Evolutionary conservation across 495 filamentous ascomycete genomes (phyloP), one percentile per base, ranked within the genome.

Genomic region (Aspergillus homomorphus): DNA sequence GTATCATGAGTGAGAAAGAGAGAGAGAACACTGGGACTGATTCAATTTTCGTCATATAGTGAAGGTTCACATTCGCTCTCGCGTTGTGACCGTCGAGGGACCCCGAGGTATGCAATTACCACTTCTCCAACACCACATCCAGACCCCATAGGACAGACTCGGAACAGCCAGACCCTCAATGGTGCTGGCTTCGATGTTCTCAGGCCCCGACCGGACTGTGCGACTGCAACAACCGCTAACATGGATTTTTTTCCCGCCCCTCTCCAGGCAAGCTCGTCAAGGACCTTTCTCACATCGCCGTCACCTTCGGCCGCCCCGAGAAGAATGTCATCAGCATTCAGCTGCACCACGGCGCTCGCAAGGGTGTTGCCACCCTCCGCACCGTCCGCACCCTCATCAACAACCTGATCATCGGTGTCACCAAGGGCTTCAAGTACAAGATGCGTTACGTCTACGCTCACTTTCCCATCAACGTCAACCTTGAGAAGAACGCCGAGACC

Each of bases 361-460:
- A 98, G 85, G 92, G 90, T 74, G 88, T 98, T 70, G 94, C 94
- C 75, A 90, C 94, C 60, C 90, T 98, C 72, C 93, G 94, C 69
- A 98, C 94, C 68, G 94, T 98, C 86, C 89, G 89, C 68, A 91
- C 92, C 57, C 69, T 98, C 77, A 96, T 98, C 83, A 89, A 94
- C 85, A 98, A 98, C 87, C 68, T 98, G 77, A 89, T 98, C 79
- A 88, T 91, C 73, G 94, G 94, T 77, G 94, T 98, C 60, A 98
- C 95, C 72, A 92, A 89, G 81, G 94, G 94, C 61, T 98, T 89
- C 89, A 93, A 93, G 82, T 98, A 98, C 89, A 98, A 98, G 89
- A 98, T 98, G 94, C 90, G 94, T 65, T 98, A 98, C 80, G 94
- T 98, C 80, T 98, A 98, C 77, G 94, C 94, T 68, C 94, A 98